phyloP scores from a whole-genome alignment of 1,284 basidiomycete species.

The Cutaneotrichosporon spelunceum region DNA sequence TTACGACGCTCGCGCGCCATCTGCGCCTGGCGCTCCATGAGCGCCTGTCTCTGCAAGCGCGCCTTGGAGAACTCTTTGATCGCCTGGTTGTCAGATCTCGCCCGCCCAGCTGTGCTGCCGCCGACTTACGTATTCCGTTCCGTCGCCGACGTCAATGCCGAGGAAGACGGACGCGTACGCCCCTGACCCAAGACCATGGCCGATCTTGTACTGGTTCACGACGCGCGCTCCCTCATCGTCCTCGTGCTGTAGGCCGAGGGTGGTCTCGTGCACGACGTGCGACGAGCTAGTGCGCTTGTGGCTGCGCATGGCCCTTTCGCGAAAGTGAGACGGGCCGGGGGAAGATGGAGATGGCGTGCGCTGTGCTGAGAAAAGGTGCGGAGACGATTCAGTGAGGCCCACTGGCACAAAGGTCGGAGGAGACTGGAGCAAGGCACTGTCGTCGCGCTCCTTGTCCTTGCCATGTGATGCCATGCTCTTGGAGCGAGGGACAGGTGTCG shows the following conservation, averaged over 20 bases:
- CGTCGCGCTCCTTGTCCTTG: constrained; percentile 10
- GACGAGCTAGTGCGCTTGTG: constrained; percentile 43
- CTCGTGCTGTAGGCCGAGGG: constrained; percentile 40
- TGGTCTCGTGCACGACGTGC: constrained; percentile 49
- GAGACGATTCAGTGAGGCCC: constrained; percentile 1
- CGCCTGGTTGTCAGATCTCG: constrained; percentile 22
- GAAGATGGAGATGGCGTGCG: constrained; percentile 5
- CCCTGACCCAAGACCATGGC: constrained; percentile 48
- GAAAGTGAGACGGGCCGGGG: background rate
- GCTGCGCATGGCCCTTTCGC: background rate
- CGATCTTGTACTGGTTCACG: constrained; percentile 52
- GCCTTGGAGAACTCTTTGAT: constrained; percentile 54
- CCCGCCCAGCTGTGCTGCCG: background rate
- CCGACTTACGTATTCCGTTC: constrained; percentile 47
- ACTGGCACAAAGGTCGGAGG: constrained; percentile 2
- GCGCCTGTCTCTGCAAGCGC: constrained; percentile 42
- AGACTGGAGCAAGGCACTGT: constrained; percentile 8
- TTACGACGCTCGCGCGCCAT: constrained; percentile 16
- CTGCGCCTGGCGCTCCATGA: constrained; percentile 35
- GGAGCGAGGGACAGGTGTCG: constrained; percentile 8
- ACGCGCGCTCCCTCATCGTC: constrained; percentile 45
- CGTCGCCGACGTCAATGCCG: constrained; percentile 48
- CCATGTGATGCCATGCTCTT: background rate
- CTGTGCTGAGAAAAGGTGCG: background rate
- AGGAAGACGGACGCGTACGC: constrained; percentile 51